Evolutionary conservation across 2,329 filamentous ascomycete species (phyloP), one percentile per base, ranked within the genome.

Genomic region (Emergomyces orientalis): DNA sequence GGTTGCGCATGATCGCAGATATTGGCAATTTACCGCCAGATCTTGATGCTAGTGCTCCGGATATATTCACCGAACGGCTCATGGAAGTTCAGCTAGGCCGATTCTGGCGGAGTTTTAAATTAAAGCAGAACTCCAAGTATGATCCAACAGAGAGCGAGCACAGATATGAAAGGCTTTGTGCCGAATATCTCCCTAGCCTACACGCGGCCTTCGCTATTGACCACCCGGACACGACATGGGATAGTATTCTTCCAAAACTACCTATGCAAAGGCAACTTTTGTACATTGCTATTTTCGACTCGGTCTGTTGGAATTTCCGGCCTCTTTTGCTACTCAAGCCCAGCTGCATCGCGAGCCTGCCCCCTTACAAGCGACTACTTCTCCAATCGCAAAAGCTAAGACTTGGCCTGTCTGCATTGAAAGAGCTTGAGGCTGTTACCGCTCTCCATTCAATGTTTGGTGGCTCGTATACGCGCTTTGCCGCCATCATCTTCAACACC

Each of bases 251-350:
- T 3, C 59, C 59, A n/a, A 61, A 51, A n/a, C 11, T 61, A 14
- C 27, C 43, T 13, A 49, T 61, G 59, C 59, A 61, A 45, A n/a
- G 59, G 37, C 45, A 52, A 32, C 41, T 61, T 34, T 52, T 61
- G 9, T 14, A 61, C 49, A 61, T 61, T 17, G 17, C 41, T 30
- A 52, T 61, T 32, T 61, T 54, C 34, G 59, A 61, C 27, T 52
- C 43, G 4, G 14, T 61, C 19, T 61, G 45, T 49, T 61, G 59
- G 59, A 61, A 61, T 39, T 52, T 52, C 37, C 59, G 49, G 3
- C 19, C 51, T 1, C 27, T 54, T n/a, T 17, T 54, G 14, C 14
- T 54, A 34, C 51, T 54, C 51, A 54, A 54, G 3, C 51, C 25
- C 7, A 32, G 14, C 27, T 9, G 32, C 3, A n/a, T 54, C 30